Evolutionary conservation across 23 red algal genomes (phyloP), one percentile per base, ranked within the genome.

Genomic region (Gracilaria caudata): DNA sequence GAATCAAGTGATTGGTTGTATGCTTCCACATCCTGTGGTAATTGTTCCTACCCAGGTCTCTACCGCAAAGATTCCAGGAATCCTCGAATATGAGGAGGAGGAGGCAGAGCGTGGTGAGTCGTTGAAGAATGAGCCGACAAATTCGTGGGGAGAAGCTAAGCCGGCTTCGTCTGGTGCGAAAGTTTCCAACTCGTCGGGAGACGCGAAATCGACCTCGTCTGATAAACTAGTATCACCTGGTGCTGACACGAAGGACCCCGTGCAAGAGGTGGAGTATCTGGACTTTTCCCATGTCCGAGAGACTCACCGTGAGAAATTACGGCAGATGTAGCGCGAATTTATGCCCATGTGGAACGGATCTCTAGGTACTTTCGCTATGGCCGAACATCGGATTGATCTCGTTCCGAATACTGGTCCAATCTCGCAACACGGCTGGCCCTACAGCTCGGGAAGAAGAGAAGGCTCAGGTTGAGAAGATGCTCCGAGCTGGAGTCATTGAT

Each of bases 11-110:
- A 45, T 73, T 32, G 66, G 36, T 12, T 73, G 8, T 13, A 4
- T 73, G 66, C 23, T 73, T 16, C 66, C 66, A 5, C 66, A 45
- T 19, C 28, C 66, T 16, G 40, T 21, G 46, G 54, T 33, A 30
- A 35, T 57, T 23, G 75, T 79, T 14, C 75, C 39, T 56, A 79
- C 46, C 34, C 39, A 57, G 46, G 46, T 79, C 11, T 56, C 75
- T 57, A 56, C 33, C 10, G 46, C 71, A 16, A 35, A 79, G 23
- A 34, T 10, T 45, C 19, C 23, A 4, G 10, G 23, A 14, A 24
- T 16, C 54, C 54, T 58, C 54, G 43, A 45, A 45, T 7, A 4
- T 45, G 43, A 45, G 43, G 43, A 19, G 54, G 54, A n/a, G n/a
- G 54, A 58, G n/a, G n/a, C 54, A 16, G 54, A 58, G 4, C 3